A percentile compares a stretch with the other conserved stretches of the same genome.
Evolutionary conservation across 2,329 filamentous ascomycete genomes (phyloP).

Genomic region (Penicillium sp.): DNA sequence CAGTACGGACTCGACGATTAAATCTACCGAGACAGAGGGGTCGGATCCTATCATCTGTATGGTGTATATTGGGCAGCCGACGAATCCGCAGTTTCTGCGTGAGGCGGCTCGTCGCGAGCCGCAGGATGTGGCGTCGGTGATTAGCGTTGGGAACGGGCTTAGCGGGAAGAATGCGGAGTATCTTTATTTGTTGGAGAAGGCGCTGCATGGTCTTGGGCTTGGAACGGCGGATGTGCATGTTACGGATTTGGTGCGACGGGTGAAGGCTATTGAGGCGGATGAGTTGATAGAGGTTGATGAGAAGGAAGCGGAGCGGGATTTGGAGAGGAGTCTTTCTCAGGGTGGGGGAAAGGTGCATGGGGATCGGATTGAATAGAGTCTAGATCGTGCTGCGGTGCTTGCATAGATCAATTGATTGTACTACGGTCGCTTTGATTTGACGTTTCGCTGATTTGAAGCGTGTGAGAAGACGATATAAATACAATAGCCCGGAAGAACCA

Average conservation of each 20-base stretch:
- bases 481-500: not conserved
- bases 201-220: slow-evolving; percentile 64
- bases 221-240: slow-evolving; percentile 81
- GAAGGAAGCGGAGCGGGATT: slow-evolving; percentile 27
- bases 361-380: slow-evolving; percentile 16
- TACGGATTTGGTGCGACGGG: slow-evolving; percentile 68
- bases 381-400: not conserved
- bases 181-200: slow-evolving; percentile 69
- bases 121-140: slow-evolving; percentile 70
- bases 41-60: slow-evolving; percentile 51
- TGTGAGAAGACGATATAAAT: too few relatives aligned
- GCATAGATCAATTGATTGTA: too few relatives aligned
- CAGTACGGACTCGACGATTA: slow-evolving; percentile 7
- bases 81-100: slow-evolving; percentile 80
- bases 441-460: too few relatives aligned
- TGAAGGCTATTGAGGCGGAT: slow-evolving; percentile 56
- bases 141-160: slow-evolving; percentile 67
- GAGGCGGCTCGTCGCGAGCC: slow-evolving; percentile 59
- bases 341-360: slow-evolving; percentile 9
- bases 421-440: too few relatives aligned
- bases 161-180: slow-evolving; percentile 91
- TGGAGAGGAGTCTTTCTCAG: slow-evolving; percentile 23
- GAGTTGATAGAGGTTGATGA: slow-evolving; percentile 29
- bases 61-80: slow-evolving; percentile 90
- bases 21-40: not conserved